Evolutionary conservation across 148 eudicot genomes (phyloP).

Genomic region (Camellia granthamiana): DNA sequence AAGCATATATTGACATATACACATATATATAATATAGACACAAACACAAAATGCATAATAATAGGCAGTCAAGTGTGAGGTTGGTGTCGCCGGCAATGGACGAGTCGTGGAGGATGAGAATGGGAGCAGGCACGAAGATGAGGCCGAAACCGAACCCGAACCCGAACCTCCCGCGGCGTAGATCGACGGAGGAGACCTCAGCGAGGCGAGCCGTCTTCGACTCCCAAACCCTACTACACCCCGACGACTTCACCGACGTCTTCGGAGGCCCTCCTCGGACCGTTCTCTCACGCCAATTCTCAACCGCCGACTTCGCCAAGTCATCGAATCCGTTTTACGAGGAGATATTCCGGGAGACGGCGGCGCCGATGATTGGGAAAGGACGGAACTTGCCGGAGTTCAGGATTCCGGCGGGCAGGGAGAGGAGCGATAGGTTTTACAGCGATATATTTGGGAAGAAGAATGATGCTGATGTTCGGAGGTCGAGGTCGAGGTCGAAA

Average conservation of each 20-base stretch:
- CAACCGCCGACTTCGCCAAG: conserved; percentile 24
- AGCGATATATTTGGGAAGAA: conserved; percentile 35
- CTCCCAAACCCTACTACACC: conserved; percentile 16
- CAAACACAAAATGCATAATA: background rate
- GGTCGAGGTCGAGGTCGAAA: conserved; percentile 27
- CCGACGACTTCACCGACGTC: conserved; percentile 64
- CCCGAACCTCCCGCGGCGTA: conserved; percentile 19
- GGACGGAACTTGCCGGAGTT: conserved; percentile 60
- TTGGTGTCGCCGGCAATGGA: conserved; percentile 28
- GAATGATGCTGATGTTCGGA: conserved; percentile 16
- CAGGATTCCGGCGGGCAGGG: conserved; percentile 39
- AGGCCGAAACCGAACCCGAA: background rate
- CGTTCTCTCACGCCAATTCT: conserved; percentile 43
- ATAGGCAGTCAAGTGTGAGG: too few relatives aligned
- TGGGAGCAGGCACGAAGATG: conserved; percentile 29
- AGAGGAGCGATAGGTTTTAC: conserved; percentile 28
- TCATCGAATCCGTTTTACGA: conserved; percentile 38
- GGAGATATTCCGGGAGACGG: conserved; percentile 44
- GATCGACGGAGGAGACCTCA: conserved; percentile 24
- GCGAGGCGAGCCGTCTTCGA: conserved; percentile 17
- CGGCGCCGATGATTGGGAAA: conserved; percentile 1
- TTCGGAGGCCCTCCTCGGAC: conserved; percentile 75
- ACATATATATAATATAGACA: background rate
- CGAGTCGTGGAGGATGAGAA: conserved; percentile 63
- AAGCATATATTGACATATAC: background rate